Evolutionary conservation across 2,329 filamentous ascomycete genomes (phyloP).

Genomic region (Cytospora piceae): DNA sequence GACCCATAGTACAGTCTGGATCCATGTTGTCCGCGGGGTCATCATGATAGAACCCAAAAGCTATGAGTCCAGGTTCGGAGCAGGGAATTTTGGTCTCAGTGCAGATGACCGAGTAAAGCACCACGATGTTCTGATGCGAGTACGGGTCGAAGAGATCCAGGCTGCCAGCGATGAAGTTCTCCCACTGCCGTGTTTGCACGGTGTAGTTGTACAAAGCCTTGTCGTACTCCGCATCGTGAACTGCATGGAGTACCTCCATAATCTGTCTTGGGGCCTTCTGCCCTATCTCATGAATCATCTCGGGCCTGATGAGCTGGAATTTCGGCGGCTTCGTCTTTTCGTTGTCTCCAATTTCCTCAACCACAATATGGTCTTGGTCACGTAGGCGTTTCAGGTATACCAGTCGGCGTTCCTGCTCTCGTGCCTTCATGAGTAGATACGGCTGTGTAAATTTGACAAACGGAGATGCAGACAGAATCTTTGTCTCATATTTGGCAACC

Average conservation of each 20-base stretch:
- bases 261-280: conserved; percentile 82
- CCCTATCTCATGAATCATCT: conserved; percentile 88
- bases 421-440: conserved; percentile 87
- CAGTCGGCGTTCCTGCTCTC: conserved; percentile 85
- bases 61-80: conserved; percentile 85
- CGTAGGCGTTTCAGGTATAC: conserved; percentile 80
- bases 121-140: conserved; percentile 93
- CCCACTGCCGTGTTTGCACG: conserved; percentile 95
- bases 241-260: conserved; percentile 90
- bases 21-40: conserved; percentile 65
- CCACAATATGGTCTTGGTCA: conserved; percentile 65
- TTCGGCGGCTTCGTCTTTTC: conserved; percentile 69
- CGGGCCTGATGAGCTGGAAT: conserved; percentile 90
- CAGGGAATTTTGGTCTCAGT: conserved; percentile 93
- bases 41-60: conserved; percentile 92
- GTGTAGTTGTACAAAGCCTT: conserved; percentile 92
- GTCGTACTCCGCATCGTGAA: conserved; percentile 96
- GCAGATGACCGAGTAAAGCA: conserved; percentile 91
- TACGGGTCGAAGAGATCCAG: conserved; percentile 91
- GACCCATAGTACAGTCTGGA: conserved; percentile 89
- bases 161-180: conserved; percentile 88
- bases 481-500: conserved; percentile 90
- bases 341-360: conserved; percentile 58
- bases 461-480: conserved; percentile 90
- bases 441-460: conserved; percentile 96